Base-by-base conservation (phyloP, 2,329 filamentous ascomycete genomes). In the Fusarium lateritium region DNA sequence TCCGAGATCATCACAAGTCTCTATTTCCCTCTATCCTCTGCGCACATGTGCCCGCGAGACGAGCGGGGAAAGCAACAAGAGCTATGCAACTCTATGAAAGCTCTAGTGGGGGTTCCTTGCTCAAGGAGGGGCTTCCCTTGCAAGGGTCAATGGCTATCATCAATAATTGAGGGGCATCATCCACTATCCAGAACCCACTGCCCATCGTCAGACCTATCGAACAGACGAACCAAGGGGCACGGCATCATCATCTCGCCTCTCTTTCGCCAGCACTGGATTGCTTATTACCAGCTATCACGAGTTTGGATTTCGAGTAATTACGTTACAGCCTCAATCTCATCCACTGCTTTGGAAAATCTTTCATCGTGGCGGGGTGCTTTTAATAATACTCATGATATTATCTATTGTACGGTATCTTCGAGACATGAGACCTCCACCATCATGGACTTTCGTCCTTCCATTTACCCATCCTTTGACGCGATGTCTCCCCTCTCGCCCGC, bases 91-190 rank as follows among this genome's bases (percentile, higher is more conserved):
- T 56, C 13, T 40, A 21, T 58, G 53, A 44, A 28, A 69, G 67
- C 67, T 70, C 67, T 69, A 50, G 67, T 70, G 67, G 64, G 67
- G 45, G 52, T 40, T 60, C 52, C 33, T 47, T 33, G 31, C 46
- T 56, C 39, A 45, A 55, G 22, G 55, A 68, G 56, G 65, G 64
- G 64, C 58, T 69, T 34, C 33, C 45, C 45, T 67, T 51, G 24
- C 65, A 67, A 64, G 58, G 64, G 44, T 66, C 65, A 38, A 49
- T 63, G 56, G 38, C 53, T 46, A 65, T 58, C 58, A 44, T 54
- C 53, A 54, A 60, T 53, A 68, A 62, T 24, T 63, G 67, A 69
- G 67, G 67, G 67, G 67, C 67, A 69, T 63, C 67, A 63, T 59
- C 67, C 67, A 70, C 67, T 58, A 51, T 58, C 52, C 47, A 55